These are phyloP conservation scores for Geranium rotundifolium DNA, from an alignment of 345 rosid species.

Conservation along the genomic window DNA sequence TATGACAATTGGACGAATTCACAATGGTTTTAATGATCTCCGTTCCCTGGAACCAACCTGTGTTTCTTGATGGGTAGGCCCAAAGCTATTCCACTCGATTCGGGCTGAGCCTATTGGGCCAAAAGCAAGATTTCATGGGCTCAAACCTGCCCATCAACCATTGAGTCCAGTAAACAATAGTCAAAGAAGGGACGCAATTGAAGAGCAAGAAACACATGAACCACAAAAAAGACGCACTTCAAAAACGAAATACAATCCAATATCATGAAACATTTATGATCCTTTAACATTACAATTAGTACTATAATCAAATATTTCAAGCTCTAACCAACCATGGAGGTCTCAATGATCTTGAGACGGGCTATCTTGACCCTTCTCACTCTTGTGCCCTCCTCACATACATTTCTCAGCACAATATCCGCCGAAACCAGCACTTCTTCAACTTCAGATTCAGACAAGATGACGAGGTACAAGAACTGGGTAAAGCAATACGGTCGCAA, in stretches of 20 bases:
- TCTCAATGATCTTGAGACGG: not conserved
- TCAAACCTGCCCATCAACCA: no score
- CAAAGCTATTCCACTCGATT: no score
- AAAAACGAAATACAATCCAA: not conserved
- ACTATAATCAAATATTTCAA: no score
- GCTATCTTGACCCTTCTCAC: not conserved
- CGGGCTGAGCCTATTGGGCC: no score
- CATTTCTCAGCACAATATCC: not conserved
- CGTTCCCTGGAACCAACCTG: no score
- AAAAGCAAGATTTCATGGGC: no score
- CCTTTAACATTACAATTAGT: no score
- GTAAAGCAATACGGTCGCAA: conserved; percentile 19
- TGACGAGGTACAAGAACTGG: conserved; percentile 29
- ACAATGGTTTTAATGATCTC: no score
- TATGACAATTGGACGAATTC: no score
- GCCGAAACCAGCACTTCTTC: not conserved
- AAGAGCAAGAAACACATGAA: not conserved
- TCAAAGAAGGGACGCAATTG: no score
- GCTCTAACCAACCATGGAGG: not conserved
- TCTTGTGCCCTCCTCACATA: not conserved
- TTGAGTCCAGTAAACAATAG: no score
- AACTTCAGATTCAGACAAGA: not conserved
- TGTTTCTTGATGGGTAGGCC: no score
- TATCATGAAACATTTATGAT: not conserved
- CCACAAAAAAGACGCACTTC: not conserved